phyloP scores from a whole-genome alignment of 495 filamentous ascomycete species.

The Amphirosellinia nigrospora region DNA sequence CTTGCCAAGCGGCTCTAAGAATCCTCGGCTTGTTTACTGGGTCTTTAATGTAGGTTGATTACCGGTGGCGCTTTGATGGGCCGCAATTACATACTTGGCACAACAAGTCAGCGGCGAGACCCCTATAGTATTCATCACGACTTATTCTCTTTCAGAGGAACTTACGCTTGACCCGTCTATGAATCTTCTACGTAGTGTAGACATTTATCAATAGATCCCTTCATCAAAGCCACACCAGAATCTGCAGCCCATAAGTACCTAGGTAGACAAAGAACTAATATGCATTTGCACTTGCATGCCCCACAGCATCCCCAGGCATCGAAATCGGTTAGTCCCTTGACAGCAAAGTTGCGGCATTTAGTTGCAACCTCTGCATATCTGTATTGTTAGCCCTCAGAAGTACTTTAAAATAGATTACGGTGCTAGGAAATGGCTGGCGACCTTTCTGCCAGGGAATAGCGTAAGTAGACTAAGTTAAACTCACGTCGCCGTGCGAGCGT shows the following conservation, averaged over 20 bases:
- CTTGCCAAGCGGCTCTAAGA: slow-evolving; percentile 13
- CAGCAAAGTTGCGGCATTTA: slow-evolving; percentile 11
- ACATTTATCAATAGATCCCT: too few species aligned
- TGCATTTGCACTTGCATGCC: slow-evolving; percentile 9
- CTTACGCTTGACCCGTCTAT: not conserved
- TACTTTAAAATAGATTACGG: not conserved
- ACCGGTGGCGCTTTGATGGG: not conserved
- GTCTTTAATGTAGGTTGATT: not conserved
- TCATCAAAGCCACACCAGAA: too few species aligned
- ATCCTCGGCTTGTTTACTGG: not conserved
- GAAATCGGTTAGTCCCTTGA: not conserved
- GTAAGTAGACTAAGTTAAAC: not conserved
- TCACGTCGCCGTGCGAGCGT: not conserved
- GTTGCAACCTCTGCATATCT: not conserved
- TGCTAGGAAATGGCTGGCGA: not conserved
- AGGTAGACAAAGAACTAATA: not conserved
- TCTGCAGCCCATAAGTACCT: too few species aligned
- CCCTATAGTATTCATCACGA: not conserved
- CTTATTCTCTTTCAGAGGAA: not conserved
- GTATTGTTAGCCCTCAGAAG: not conserved
- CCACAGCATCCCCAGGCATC: slow-evolving; percentile 14
- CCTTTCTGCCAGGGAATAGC: not conserved
- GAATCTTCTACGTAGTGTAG: too few species aligned
- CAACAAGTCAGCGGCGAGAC: slow-evolving; percentile 10
- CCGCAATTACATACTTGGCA: slow-evolving; percentile 6